Percentiles rank a stretch among this genome's conserved stretches.
phyloP scores from a whole-genome alignment of 176 grass and related monocot species.

The Carex kokanica region DNA sequence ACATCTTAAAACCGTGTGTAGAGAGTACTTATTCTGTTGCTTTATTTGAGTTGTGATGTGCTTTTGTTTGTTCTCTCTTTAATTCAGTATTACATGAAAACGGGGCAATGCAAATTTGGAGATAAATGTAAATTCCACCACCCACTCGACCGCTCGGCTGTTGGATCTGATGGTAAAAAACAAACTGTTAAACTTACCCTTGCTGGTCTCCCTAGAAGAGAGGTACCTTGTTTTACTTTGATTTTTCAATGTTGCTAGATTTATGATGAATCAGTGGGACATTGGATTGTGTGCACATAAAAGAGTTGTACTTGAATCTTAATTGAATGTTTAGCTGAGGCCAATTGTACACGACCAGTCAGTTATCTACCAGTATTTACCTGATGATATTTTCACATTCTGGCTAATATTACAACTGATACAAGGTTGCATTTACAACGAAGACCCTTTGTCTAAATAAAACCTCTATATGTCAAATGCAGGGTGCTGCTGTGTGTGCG shows the following conservation, averaged over 20 bases:
- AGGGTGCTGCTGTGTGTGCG: conserved; percentile 59
- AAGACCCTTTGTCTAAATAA: background rate
- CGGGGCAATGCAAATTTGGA: conserved; percentile 63
- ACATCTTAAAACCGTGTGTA: background rate
- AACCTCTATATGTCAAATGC: background rate
- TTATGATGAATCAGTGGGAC: background rate
- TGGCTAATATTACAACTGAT: background rate
- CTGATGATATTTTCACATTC: background rate
- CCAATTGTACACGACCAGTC: background rate
- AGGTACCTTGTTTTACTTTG: conserved; percentile 42
- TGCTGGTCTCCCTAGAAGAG: conserved; percentile 87
- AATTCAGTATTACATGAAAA: conserved; percentile 97
- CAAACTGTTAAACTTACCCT: conserved; percentile 51
- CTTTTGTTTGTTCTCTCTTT: background rate
- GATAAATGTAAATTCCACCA: conserved; percentile 97
- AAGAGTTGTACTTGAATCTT: background rate
- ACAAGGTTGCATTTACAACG: background rate
- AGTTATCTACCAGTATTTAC: background rate
- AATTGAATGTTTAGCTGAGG: background rate
- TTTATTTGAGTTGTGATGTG: background rate
- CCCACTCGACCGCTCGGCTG: conserved; percentile 50
- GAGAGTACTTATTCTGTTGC: background rate
- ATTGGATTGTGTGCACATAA: background rate
- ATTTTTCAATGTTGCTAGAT: background rate
- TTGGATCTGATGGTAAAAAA: conserved; percentile 17